phyloP scores from a whole-genome alignment of 371 early-diverging fungal species.

The Mortierella sp. region DNA sequence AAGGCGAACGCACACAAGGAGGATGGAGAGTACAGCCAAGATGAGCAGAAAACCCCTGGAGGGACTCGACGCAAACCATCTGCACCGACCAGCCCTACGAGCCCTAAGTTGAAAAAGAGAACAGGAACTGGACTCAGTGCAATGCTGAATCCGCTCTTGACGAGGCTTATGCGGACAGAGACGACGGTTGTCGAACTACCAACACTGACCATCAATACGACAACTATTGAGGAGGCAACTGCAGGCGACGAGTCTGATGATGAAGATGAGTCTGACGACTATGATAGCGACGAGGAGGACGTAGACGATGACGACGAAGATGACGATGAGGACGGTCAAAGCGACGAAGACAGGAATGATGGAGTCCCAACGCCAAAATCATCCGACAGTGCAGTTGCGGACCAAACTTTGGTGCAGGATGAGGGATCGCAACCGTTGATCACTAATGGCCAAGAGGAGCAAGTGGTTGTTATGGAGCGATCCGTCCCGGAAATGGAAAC shows the following conservation, averaged over 20 bases:
- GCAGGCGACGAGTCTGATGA: constrained; percentile 13
- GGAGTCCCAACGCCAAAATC: neutral
- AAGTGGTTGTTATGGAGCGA: neutral
- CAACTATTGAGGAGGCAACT: constrained; percentile 31
- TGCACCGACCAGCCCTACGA: constrained; percentile 23
- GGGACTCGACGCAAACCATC: neutral
- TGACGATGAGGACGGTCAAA: neutral
- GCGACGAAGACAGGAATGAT: neutral
- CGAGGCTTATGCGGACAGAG: constrained; percentile 30
- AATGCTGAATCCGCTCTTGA: constrained; percentile 28
- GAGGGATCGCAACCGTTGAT: no score
- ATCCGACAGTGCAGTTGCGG: neutral
- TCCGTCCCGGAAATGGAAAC: no score
- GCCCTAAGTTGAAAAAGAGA: constrained; percentile 25
- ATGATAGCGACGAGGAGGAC: constrained; percentile 28
- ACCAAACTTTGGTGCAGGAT: no score
- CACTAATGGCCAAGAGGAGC: neutral
- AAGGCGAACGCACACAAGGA: constrained; percentile 1
- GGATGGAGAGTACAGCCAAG: neutral
- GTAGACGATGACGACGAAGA: constrained; percentile 19
- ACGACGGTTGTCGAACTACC: constrained; percentile 42
- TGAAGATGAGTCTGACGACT: constrained; percentile 17
- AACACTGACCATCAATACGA: constrained; percentile 45
- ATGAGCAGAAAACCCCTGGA: neutral
- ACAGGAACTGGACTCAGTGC: constrained; percentile 46